These are phyloP conservation scores for Scleroderma bovista DNA, from an alignment of 768 basidiomycete species.

Conservation along the genomic window DNA sequence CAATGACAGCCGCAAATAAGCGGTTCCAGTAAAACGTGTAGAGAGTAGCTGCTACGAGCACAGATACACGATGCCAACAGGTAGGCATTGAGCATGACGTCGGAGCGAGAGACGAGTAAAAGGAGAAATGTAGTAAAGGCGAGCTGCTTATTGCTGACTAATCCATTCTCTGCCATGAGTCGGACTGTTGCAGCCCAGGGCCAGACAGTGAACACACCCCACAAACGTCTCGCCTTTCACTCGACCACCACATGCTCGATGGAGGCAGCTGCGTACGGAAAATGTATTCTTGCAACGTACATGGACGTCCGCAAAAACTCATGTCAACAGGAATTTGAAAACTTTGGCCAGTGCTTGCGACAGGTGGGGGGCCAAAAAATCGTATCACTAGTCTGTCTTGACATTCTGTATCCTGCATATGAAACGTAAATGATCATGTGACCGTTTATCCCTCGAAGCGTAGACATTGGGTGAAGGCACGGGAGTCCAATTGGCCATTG, in stretches of 20 bases:
- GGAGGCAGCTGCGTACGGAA: constrained; percentile 78
- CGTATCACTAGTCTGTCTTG: not conserved
- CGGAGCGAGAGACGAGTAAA: too few species aligned
- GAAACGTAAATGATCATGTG: constrained; percentile 48
- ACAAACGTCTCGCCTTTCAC: constrained; percentile 63
- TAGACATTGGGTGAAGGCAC: not conserved
- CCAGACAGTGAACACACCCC: constrained; percentile 40
- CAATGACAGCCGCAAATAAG: constrained; percentile 64
- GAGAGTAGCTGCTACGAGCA: constrained; percentile 49
- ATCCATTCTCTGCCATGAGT: too few species aligned
- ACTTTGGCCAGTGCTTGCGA: constrained; percentile 79
- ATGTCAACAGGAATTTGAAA: constrained; percentile 79
- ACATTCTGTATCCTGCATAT: constrained; percentile 32
- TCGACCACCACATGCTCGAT: constrained; percentile 66
- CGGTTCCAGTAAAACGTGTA: constrained; percentile 94
- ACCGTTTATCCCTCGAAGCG: constrained; percentile 1
- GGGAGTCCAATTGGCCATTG: constrained; percentile 6
- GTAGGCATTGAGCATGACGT: constrained; percentile 49
- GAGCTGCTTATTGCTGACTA: too few species aligned
- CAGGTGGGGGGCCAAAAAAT: constrained; percentile 54
- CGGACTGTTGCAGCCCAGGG: too few species aligned
- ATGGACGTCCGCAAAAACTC: constrained; percentile 79
- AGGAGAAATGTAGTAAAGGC: too few species aligned
- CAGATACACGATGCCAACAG: constrained; percentile 62
- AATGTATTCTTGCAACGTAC: constrained; percentile 80